Conservation (phyloP, 805 yeast species). For the Candida methanosorbosa region DNA sequence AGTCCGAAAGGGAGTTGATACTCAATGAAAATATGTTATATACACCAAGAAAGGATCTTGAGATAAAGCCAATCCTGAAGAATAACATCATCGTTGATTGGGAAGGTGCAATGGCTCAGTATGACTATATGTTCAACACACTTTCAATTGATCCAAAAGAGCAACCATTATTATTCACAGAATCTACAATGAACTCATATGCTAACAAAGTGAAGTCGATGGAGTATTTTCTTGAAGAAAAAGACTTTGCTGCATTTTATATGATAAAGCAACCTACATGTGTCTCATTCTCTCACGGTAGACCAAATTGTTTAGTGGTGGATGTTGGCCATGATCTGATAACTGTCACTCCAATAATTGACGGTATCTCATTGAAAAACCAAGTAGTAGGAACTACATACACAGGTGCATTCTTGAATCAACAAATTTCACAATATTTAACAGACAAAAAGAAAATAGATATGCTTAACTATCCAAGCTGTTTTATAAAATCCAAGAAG, state of each 20-base stretch:
- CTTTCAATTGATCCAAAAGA: conserved; percentile 48
- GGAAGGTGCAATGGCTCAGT: conserved; percentile 78
- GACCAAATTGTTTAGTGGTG: conserved; percentile 80
- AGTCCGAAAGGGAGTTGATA: too few relatives aligned
- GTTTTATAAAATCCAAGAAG: conserved; percentile 40
- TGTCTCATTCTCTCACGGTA: conserved; percentile 79
- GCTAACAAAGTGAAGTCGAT: conserved; percentile 60
- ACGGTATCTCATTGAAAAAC: conserved; percentile 67
- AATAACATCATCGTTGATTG: conserved; percentile 69
- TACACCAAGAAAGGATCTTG: conserved; percentile 41
- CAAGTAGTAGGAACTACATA: conserved; percentile 64
- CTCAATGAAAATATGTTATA: conserved; percentile 24
- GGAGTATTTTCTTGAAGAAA: conserved; percentile 61
- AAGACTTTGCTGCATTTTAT: conserved; percentile 73
- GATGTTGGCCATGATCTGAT: conserved; percentile 76
- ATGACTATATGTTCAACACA: conserved; percentile 48
- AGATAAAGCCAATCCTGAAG: conserved; percentile 47
- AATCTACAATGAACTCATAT: conserved; percentile 76
- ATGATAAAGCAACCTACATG: conserved; percentile 80
- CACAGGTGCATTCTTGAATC: conserved; percentile 61
- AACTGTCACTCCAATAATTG: conserved; percentile 75
- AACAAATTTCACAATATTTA: conserved; percentile 39
- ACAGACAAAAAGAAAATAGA: conserved; percentile 22
- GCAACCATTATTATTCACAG: conserved; percentile 76
- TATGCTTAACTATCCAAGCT: conserved; percentile 31